Percentiles rank a stretch among this genome's conserved stretches.
These are phyloP conservation scores for Anthracocystis panici-leucophaei DNA, from an alignment of 1,284 basidiomycete species.

Conservation along the genomic window DNA sequence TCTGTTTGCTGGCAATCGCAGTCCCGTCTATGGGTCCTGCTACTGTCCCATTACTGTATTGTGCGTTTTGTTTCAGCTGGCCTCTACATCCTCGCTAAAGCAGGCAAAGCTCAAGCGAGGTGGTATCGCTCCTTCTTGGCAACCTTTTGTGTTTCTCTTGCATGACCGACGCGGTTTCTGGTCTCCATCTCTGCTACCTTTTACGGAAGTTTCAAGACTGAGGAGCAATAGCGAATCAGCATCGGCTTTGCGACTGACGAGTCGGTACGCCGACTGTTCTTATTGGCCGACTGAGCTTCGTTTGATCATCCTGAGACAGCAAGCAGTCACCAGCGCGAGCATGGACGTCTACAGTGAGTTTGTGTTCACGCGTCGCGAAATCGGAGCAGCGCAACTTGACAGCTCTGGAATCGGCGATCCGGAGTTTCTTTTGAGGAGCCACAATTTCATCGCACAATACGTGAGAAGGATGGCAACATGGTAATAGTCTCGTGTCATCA, in stretches of 20 bases:
- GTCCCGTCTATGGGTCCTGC: background rate
- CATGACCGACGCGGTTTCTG: conserved; percentile 1
- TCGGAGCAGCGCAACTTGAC: conserved; percentile 7
- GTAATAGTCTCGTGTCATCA: no score
- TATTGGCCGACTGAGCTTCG: background rate
- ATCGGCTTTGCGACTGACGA: background rate
- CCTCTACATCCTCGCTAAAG: conserved; percentile 1
- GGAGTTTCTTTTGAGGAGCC: background rate
- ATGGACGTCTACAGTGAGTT: conserved; percentile 1
- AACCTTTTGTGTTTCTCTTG: background rate
- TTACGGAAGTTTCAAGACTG: background rate
- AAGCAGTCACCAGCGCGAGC: background rate
- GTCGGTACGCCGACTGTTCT: background rate
- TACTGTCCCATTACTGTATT: background rate
- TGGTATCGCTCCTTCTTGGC: conserved; percentile 3
- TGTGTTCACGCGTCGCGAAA: background rate
- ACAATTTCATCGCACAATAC: background rate
- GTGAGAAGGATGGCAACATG: no score
- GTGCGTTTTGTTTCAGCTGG: background rate
- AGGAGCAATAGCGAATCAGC: background rate
- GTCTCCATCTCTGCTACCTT: background rate
- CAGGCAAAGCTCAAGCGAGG: background rate
- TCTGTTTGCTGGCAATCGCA: conserved; percentile 12
- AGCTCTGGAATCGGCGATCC: background rate
- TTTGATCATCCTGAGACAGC: background rate